phyloP scores from a whole-genome alignment of 345 rosid species.

The Murraya paniculata region DNA sequence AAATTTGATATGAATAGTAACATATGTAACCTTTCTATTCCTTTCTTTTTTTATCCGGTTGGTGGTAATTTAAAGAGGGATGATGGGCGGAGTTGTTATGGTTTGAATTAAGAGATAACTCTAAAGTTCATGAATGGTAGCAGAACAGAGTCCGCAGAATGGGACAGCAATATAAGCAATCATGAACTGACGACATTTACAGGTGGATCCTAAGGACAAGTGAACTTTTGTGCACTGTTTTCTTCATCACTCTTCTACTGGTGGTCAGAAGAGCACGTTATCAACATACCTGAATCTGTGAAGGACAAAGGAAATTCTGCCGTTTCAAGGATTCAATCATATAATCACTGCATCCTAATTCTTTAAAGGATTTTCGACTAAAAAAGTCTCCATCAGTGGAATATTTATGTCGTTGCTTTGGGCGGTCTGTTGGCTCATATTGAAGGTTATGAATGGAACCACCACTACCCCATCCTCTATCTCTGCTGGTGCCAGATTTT shows the following conservation, averaged over 20 bases:
- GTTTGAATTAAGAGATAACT: neutral
- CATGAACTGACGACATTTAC: neutral
- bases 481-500: constrained; percentile 21
- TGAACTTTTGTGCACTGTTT: neutral
- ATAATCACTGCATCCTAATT: constrained; percentile 67
- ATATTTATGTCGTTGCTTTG: constrained; percentile 24
- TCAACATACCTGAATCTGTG: constrained; percentile 71
- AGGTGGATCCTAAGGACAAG: neutral
- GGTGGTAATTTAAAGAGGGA: neutral
- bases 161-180: neutral
- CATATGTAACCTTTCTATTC: neutral
- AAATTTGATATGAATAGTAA: neutral
- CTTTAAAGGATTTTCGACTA: constrained; percentile 65
- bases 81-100: neutral
- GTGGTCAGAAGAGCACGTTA: neutral
- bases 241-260: neutral
- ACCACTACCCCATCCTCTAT: constrained; percentile 52
- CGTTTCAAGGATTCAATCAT: constrained; percentile 63
- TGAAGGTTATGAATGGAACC: constrained; percentile 19
- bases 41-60: neutral
- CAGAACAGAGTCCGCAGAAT: neutral
- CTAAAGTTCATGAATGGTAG: neutral
- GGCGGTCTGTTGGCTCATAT: constrained; percentile 25
- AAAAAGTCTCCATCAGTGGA: constrained; percentile 53
- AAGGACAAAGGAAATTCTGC: constrained; percentile 63